Base-by-base conservation (phyloP, 164 flowering plant genomes). In the Warburgia ugandensis region DNA sequence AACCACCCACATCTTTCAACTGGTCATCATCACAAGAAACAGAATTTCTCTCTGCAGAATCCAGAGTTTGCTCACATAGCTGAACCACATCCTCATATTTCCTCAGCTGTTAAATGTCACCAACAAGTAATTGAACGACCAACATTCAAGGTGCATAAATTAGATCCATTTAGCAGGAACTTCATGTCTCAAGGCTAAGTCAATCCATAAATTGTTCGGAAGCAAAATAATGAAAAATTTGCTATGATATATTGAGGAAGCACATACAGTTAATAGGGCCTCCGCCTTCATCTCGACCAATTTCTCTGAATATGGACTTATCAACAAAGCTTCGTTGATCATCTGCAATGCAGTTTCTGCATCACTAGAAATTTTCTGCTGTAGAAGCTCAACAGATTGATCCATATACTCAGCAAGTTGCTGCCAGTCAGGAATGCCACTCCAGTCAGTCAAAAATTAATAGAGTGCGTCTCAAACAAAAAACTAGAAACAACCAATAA, bases 241-340 rank as follows among this genome's bases (percentile, higher is more conserved):
- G 9, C 20, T 16, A 6, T 19, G 3, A 48, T 11, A 43, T 32
- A 9, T 9, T 19, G 29, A 63, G 50, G 39, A 44, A 62, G 37
- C 43, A 78, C 78, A 58, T 17, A 94, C 99, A 84, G 69, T 28
- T 52, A 42, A 74, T 5, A 89, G 71, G 61, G 94, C 84, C 76
- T 84, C 80, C 20, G 86, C 90, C 72, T 86, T 94, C 82, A 81
- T 75, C 71, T 79, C 72, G 59, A 86, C 59, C 45, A 94, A 62
- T 52, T 49, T 78, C 52, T 89, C 99, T 9, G 95, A 82, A 56
- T 68, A 68, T 27, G 77, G 64, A 67, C 99, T 76, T 32, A 79
- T 74, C 30, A 72, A 52, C 64, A 89, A 58, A 52, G 77, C 95
- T 50, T 84, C 78, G 5, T 58, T 42, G 65, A 81, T 73, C 13